Evolutionary conservation across 345 rosid genomes (phyloP).

Genomic region (Angophora floribunda): DNA sequence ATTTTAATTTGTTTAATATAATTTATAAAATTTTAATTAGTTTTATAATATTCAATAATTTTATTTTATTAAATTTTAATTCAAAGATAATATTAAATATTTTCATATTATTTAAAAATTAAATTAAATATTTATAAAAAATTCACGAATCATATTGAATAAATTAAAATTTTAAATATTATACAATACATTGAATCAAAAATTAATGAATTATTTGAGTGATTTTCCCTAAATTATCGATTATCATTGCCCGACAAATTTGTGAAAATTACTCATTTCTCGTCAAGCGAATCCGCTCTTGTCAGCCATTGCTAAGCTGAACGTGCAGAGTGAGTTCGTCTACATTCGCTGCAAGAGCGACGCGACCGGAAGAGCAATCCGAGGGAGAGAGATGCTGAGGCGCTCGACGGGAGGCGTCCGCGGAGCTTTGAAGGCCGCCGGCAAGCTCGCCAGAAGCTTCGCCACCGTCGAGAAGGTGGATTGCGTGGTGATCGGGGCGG

Average conservation of each 20-base stretch:
- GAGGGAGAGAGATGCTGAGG: neutral
- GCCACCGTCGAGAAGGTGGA: slow-evolving; percentile 12
- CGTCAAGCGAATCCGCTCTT: neutral
- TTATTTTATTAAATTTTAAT: no score
- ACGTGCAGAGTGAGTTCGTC: neutral
- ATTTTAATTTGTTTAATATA: neutral
- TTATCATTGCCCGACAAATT: neutral
- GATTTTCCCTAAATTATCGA: neutral
- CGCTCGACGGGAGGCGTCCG: neutral
- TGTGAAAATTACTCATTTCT: neutral
- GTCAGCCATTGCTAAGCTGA: neutral
- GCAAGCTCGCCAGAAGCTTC: neutral
- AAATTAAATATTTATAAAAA: no score
- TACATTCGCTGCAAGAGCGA: neutral
- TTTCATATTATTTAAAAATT: no score
- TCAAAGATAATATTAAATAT: no score
- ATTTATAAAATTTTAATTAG: no score
- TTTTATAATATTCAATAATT: no score
- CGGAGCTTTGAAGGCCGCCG: neutral
- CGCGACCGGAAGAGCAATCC: neutral
- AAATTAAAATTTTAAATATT: no score
- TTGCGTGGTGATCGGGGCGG: slow-evolving; percentile 86
- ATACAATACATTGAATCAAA: no score
- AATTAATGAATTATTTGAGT: neutral
- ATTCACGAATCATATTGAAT: no score